Percentiles rank a stretch among this genome's conserved stretches.
These are phyloP conservation scores for Butyriboletus pseudospeciosus DNA, from an alignment of 1,284 basidiomycete genomes.

Conservation along the genomic window DNA sequence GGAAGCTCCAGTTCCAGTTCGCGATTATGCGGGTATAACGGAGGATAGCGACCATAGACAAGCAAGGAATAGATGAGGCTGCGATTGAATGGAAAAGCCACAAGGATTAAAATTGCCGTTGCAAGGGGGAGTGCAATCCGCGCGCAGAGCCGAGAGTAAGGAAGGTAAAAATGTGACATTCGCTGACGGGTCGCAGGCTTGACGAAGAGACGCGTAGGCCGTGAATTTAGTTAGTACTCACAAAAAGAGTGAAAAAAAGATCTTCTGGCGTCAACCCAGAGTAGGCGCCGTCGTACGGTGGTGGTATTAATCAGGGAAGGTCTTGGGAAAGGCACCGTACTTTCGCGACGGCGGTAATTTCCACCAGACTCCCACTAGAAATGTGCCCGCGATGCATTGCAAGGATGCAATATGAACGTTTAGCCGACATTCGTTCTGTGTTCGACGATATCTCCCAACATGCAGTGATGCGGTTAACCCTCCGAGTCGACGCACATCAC, in stretches of 20 bases:
- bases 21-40: constrained; percentile 17
- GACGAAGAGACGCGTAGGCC: not conserved
- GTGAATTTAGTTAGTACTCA: not conserved
- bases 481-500: too few relatives aligned
- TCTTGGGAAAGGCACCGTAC: too few relatives aligned
- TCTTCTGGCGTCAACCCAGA: not conserved
- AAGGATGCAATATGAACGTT: too few relatives aligned
- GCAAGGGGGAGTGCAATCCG: constrained; percentile 3
- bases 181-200: too few relatives aligned
- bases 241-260: not conserved
- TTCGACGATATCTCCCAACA: too few relatives aligned
- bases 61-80: constrained; percentile 20
- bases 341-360: too few relatives aligned
- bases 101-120: constrained; percentile 11
- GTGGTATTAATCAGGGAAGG: too few relatives aligned
- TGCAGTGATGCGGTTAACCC: too few relatives aligned
- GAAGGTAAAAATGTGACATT: constrained; percentile 6
- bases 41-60: constrained; percentile 22
- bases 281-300: too few relatives aligned
- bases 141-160: constrained; percentile 1
- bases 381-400: too few relatives aligned
- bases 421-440: too few relatives aligned
- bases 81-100: constrained; percentile 26
- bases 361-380: too few relatives aligned
- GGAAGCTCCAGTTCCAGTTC: constrained; percentile 13